Percentiles rank a stretch among this genome's conserved stretches.
These are phyloP conservation scores for Laetiporus sulphureus DNA, from an alignment of 1,284 basidiomycete species.

Conservation along the genomic window DNA sequence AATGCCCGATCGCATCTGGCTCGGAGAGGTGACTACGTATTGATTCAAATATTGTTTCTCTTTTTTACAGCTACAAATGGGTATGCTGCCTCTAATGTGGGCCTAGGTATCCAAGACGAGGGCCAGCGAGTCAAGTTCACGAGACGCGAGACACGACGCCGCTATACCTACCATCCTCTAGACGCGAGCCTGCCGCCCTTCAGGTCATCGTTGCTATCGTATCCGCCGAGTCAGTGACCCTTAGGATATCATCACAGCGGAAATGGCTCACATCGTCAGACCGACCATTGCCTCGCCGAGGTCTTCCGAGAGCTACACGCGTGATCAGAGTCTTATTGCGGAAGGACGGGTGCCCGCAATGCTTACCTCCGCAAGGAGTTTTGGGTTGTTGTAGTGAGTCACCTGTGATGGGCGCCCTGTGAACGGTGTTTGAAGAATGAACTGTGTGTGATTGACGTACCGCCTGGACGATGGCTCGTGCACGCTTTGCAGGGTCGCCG, in stretches of 20 bases:
- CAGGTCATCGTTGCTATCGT: constrained; percentile 30
- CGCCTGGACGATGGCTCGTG: constrained; percentile 95
- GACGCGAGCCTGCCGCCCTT: constrained; percentile 54
- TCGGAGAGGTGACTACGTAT: too few species aligned
- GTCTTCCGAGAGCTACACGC: constrained; percentile 74
- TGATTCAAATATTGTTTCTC: too few species aligned
- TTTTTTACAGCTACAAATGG: too few species aligned
- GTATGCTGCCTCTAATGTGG: too few species aligned
- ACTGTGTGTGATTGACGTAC: too few species aligned
- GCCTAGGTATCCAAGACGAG: too few species aligned
- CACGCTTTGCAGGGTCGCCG: constrained; percentile 90
- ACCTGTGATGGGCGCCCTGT: constrained; percentile 38
- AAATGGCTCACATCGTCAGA: constrained; percentile 66
- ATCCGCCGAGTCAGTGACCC: neutral
- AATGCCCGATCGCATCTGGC: too few species aligned
- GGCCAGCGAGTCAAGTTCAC: too few species aligned
- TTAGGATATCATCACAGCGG: neutral
- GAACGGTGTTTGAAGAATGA: constrained; percentile 2
- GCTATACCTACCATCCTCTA: constrained; percentile 53
- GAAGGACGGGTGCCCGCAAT: constrained; percentile 2
- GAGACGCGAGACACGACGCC: too few species aligned
- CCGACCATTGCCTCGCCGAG: constrained; percentile 92
- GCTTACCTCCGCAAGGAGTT: constrained; percentile 69
- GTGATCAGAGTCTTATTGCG: constrained; percentile 5
- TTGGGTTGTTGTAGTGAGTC: constrained; percentile 94